Evolutionary conservation across 2,329 filamentous ascomycete genomes (phyloP), one percentile per base, ranked within the genome.

Genomic region (Alternaria brassicicola): DNA sequence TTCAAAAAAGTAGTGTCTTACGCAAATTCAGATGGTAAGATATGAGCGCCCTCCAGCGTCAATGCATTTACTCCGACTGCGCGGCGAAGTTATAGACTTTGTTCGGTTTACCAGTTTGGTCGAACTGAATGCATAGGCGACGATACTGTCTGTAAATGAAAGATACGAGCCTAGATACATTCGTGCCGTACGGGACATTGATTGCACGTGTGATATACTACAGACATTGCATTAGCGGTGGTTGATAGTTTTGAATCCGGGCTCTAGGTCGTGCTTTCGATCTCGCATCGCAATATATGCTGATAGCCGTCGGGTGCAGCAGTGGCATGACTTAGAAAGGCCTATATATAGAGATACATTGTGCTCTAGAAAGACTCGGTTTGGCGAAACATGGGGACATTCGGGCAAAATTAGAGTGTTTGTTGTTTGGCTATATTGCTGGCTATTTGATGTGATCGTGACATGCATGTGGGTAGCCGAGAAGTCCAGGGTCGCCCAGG

Each of bases 401-500:
- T 61, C 55, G 65, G 65, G 62, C 64, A 65, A 57, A 67, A 63
- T 64, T 73, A 73, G 51, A 74, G 70, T 73, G 57, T 17, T 59
- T 58, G 53, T 66, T 69, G 67, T 74, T 64, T 72, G 65, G 55
- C 55, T 71, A 74, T 62, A 75, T 75, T 72, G 65, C 63, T 64
- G 68, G 61, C 58, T 67, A 74, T 68, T 74, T 73, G 58, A 63
- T 53, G 59, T 65, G 64, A 66, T 70, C 63, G 66, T 62, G 64
- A 45, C 65, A 63, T 61, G 61, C 65, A 65, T 66, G 66, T 64
- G 53, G 65, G 58, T 61, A 71, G 57, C 68, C 72, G 69, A 70
- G 54, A 57, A 55, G 43, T 56, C 45, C 33, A 52, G 51, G 61
- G 63, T 64, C 64, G 63, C 56, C 61, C 61, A 53, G 50, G 61